phyloP scores from a whole-genome alignment of 148 eudicot species.

The Rhododendron kiyosumense region DNA sequence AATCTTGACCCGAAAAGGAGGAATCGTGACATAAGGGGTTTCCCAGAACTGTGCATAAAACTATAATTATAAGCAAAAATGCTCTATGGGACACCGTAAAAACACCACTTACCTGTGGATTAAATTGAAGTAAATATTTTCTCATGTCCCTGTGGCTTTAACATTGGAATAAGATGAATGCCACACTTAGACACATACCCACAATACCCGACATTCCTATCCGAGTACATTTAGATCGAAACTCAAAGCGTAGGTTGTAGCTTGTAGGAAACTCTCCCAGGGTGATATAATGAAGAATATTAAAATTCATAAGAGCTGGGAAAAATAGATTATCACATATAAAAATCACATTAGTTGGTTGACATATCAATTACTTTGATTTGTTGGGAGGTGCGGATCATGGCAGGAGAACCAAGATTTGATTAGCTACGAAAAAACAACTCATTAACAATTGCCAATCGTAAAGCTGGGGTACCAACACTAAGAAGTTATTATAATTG shows the following conservation, averaged over 20 bases:
- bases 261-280: neutral
- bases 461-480: neutral
- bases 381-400: neutral
- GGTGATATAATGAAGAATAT: neutral
- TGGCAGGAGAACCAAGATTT: neutral
- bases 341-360: neutral
- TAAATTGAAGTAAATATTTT: neutral
- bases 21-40: neutral
- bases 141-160: neutral
- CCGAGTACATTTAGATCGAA: neutral
- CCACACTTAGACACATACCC: neutral
- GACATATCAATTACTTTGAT: neutral
- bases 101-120: neutral
- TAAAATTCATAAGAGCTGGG: neutral
- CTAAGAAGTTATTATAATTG: neutral
- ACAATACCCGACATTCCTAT: neutral
- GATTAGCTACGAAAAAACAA: neutral
- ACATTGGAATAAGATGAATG: neutral
- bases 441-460: neutral
- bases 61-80: too few relatives aligned
- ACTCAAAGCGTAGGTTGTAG: neutral
- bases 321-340: neutral
- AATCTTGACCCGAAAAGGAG: neutral
- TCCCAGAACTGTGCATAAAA: neutral
- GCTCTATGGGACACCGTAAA: neutral